Evolutionary conservation across 2,329 filamentous ascomycete species (phyloP), one percentile per base, ranked within the genome.

Genomic region (Trichoderma koningiopsis): DNA sequence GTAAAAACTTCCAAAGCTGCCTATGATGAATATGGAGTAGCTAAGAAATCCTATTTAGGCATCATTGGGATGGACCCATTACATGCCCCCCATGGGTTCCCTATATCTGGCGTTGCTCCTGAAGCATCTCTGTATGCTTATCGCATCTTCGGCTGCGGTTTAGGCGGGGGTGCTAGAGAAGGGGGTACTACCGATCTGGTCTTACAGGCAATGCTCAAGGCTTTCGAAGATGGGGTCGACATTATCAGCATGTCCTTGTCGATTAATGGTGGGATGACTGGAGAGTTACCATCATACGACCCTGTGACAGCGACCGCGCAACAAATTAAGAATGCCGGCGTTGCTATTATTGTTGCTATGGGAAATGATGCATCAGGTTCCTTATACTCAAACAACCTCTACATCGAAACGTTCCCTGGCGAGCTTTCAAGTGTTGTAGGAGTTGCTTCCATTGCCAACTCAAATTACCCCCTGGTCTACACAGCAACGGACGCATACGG

Each of bases 261-360:
- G 4, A 43, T 62, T 52, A 6, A 29, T 16, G 59, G 49, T 10
- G 59, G 59, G 7, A 62, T 62, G 59, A 29, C 27, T 35, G 43
- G 40, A n/a, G n/a, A 14, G 29, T 13, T 62, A 19, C 59, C 59
- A 52, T 52, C 19, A 5, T 62, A 62, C 27, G 59, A 62, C n/a
- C 59, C 59, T 10, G 19, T 62, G 10, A n/a, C 40, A 19, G 49
- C 8, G 22, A 43, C 29, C 13, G 59, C 59, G 5, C 59, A 62
- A 7, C 40, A 52, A 13, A 49, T 62, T 14, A 62, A 52, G 13
- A 29, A 52, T 4, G 43, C 59, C 6, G 59, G 59, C 6, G 33
- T 52, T 10, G 59, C 59, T 6, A 62, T 62, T 49, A 22, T 62
- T 62, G 59, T 62, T n/a, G 59, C 59, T 43, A 62, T 62, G 59